These are phyloP conservation scores for Ephemerocybe angulata DNA, from an alignment of 768 basidiomycete species.

Conservation along the genomic window DNA sequence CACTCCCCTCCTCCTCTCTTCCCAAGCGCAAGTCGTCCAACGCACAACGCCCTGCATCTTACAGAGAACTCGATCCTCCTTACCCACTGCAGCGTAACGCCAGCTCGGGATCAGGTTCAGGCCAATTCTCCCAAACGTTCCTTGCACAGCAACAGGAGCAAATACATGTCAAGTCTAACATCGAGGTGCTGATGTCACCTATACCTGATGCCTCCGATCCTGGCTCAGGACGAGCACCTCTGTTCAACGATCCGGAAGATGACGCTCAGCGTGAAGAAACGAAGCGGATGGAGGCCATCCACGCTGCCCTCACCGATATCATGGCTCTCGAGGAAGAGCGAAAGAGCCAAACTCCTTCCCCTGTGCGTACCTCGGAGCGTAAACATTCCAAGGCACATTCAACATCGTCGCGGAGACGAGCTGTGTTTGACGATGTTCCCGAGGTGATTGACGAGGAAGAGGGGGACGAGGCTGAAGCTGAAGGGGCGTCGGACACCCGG, in stretches of 20 bases:
- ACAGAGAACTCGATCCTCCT: background rate
- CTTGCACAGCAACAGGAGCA: constrained; percentile 1
- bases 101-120: constrained; percentile 36
- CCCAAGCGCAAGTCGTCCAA: constrained; percentile 13
- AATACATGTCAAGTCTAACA: constrained; percentile 44
- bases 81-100: constrained; percentile 34
- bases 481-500: constrained; percentile 39
- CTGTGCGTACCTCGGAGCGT: constrained; percentile 1
- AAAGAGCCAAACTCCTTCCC: constrained; percentile 3
- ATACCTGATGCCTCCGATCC: constrained; percentile 43
- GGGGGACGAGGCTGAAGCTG: constrained; percentile 43
- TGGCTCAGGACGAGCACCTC: constrained; percentile 61
- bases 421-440: constrained; percentile 27
- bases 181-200: constrained; percentile 83
- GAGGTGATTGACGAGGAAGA: constrained; percentile 45
- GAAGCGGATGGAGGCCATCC: constrained; percentile 91
- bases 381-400: background rate
- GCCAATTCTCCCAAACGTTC: constrained; percentile 25
- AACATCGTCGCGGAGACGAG: constrained; percentile 10
- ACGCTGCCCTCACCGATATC: constrained; percentile 93
- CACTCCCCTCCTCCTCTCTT: constrained; percentile 8
- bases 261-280: constrained; percentile 67
- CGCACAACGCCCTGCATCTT: constrained; percentile 15
- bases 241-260: constrained; percentile 82
- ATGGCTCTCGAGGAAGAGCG: constrained; percentile 73